These are phyloP conservation scores for Cyclocybe cylindracea DNA, from an alignment of 768 basidiomycete species.

Conservation along the genomic window DNA sequence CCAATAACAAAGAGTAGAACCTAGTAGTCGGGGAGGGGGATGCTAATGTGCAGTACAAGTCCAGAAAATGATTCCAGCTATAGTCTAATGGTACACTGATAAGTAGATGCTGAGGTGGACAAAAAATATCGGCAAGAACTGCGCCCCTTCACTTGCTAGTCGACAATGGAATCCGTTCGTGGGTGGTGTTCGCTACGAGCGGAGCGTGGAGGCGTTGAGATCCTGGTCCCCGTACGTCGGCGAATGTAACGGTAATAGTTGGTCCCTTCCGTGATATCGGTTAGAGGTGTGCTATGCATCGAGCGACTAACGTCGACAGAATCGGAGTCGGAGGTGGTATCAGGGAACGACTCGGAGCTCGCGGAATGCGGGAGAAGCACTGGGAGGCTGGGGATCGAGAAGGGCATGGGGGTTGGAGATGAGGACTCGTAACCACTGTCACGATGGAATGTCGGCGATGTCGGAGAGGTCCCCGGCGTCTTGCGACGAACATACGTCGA, in stretches of 20 bases:
- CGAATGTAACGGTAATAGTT: slow-evolving; percentile 33
- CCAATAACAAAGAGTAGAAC: slow-evolving; percentile 3
- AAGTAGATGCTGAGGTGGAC: no score
- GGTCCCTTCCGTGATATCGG: slow-evolving; percentile 28
- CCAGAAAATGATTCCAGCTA: no score
- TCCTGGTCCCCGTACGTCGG: slow-evolving; percentile 43
- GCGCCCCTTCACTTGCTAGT: no score
- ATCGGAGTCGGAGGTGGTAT: slow-evolving; percentile 38
- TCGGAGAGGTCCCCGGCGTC: slow-evolving; percentile 74
- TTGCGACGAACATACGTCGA: slow-evolving; percentile 80
- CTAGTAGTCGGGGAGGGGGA: no score
- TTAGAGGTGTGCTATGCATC: slow-evolving; percentile 19
- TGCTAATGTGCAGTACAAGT: no score
- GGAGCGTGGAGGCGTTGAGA: slow-evolving; percentile 42
- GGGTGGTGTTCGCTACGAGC: slow-evolving; percentile 29
- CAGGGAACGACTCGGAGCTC: slow-evolving; percentile 42
- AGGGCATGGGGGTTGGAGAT: slow-evolving; percentile 43
- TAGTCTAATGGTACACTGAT: no score
- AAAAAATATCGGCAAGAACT: no score
- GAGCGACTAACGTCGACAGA: slow-evolving; percentile 15
- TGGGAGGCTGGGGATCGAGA: slow-evolving; percentile 68
- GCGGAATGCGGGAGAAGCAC: slow-evolving; percentile 47
- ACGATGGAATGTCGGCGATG: slow-evolving; percentile 61
- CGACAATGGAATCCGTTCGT: slow-evolving; percentile 6
- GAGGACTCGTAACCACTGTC: slow-evolving; percentile 41